Evolutionary conservation across 164 flowering plant genomes (phyloP), one percentile per base, ranked within the genome.

Genomic region (Vitis riparia): DNA sequence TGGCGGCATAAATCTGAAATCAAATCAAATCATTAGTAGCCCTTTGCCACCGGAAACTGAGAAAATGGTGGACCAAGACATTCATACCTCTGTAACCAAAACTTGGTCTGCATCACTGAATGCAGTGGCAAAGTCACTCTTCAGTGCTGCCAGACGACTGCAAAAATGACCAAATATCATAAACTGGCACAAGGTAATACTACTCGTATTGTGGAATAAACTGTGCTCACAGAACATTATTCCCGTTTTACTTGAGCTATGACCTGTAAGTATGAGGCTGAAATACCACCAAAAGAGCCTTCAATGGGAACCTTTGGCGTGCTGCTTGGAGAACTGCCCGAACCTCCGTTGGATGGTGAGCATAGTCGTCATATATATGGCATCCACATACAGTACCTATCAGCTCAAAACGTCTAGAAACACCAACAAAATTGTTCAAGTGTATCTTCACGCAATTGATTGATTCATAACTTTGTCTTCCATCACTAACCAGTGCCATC

Each of bases 201-300:
- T 63, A 47, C n/a, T n/a, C n/a, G 48, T 37, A 47, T 14, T 15
- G 30, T 17, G 1, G 27, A 68, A 29, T 69, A 44, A 29, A 13
- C 8, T 63, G 58, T 48, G 56, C 66, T 37, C 62, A 73, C 17
- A 51, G 59, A 52, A 68, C 27, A 52, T 59, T 13, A n/a, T 19
- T 63, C 60, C 47, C 10, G 29, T 44, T 61, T 52, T 55, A 37
- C 19, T 27, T 56, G 59, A 67, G 67, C 44, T 17, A 29, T 62
- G 48, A 82, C 88, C 86, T 82, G 75, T 75, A 80, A 23, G 84
- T 82, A 75, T 82, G 86, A 47, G 86, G 88, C 67, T 85, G 86
- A 73, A 85, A 85, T 37, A 82, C 73, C 63, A 77, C 82, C 68
- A 76, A 68, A 19, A 85, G 57, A 72, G 70, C 68, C 55, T 68